Evolutionary conservation across 208 protist genomes (phyloP).

Genomic region (Crithidia fasciculata): DNA sequence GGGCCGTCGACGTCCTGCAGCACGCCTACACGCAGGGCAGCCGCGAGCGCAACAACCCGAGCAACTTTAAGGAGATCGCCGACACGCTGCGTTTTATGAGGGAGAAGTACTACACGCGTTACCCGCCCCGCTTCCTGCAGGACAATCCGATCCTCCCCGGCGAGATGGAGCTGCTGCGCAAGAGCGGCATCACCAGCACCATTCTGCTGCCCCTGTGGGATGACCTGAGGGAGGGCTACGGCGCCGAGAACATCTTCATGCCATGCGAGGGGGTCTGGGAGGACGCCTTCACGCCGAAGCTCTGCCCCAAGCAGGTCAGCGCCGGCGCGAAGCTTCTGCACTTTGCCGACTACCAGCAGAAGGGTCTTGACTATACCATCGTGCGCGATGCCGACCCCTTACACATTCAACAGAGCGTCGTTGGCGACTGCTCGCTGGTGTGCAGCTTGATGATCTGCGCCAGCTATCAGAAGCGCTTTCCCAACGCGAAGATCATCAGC

Average conservation of each 20-base stretch:
- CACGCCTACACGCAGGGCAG: slow-evolving; percentile 68
- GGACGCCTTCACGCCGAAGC: slow-evolving; percentile 52
- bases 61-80: slow-evolving; percentile 70
- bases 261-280: slow-evolving; percentile 67
- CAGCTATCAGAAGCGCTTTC: slow-evolving; percentile 84
- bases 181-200: slow-evolving; percentile 69
- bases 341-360: slow-evolving; percentile 34
- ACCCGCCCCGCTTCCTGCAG: slow-evolving; percentile 80
- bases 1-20: slow-evolving; percentile 82
- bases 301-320: slow-evolving; percentile 33
- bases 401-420: slow-evolving; percentile 83
- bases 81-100: slow-evolving; percentile 70
- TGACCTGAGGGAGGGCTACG: slow-evolving; percentile 83
- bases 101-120: slow-evolving; percentile 47
- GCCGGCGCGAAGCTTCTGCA: slow-evolving; percentile 44
- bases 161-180: slow-evolving; percentile 82
- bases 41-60: slow-evolving; percentile 63
- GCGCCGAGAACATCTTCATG: slow-evolving; percentile 86
- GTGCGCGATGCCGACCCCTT: slow-evolving; percentile 75
- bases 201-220: slow-evolving; percentile 88
- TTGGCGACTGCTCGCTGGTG: slow-evolving; percentile 89
- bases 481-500: slow-evolving; percentile 83
- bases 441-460: slow-evolving; percentile 81
- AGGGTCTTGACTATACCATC: slow-evolving; percentile 42
- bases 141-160: slow-evolving; percentile 79